Conservation (phyloP, 2,329 filamentous ascomycete genomes). For the Colletotrichum simmondsii region DNA sequence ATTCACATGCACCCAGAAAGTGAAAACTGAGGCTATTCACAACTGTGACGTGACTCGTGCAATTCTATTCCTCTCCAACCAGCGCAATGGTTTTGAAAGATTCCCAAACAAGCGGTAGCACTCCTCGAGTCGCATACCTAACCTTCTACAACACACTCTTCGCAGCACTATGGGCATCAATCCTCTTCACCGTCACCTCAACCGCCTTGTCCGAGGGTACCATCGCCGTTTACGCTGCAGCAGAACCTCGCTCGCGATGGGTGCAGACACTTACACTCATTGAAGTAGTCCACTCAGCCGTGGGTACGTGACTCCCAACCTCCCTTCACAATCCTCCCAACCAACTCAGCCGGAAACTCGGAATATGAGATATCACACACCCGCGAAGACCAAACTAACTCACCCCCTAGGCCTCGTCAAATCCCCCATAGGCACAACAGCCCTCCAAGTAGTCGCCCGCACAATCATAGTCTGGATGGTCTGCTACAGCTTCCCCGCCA, state of each 20-base stretch:
- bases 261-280: slow-evolving; percentile 86
- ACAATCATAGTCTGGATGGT: slow-evolving; percentile 91
- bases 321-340: not conserved
- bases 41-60: not conserved
- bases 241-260: slow-evolving; percentile 76
- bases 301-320: slow-evolving; percentile 65
- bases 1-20: not conserved
- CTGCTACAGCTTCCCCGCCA: slow-evolving; percentile 76
- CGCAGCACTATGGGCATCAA: slow-evolving; percentile 79
- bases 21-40: not conserved
- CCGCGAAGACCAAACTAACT: not conserved
- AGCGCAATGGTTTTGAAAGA: slow-evolving; percentile 1
- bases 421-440: slow-evolving; percentile 84
- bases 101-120: not conserved
- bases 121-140: slow-evolving; percentile 67
- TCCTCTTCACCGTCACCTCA: slow-evolving; percentile 74
- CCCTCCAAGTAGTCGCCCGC: slow-evolving; percentile 89
- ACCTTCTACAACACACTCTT: slow-evolving; percentile 86
- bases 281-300: slow-evolving; percentile 83
- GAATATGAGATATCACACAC: not conserved
- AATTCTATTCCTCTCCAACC: not conserved
- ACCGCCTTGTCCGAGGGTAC: slow-evolving; percentile 66
- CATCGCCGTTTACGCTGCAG: slow-evolving; percentile 66
- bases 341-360: not conserved
- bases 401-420: slow-evolving; percentile 77